Evolutionary conservation across 1,139 yeast genomes (phyloP), one percentile per base, ranked within the genome.

Genomic region (Lodderomyces jiufengensis): DNA sequence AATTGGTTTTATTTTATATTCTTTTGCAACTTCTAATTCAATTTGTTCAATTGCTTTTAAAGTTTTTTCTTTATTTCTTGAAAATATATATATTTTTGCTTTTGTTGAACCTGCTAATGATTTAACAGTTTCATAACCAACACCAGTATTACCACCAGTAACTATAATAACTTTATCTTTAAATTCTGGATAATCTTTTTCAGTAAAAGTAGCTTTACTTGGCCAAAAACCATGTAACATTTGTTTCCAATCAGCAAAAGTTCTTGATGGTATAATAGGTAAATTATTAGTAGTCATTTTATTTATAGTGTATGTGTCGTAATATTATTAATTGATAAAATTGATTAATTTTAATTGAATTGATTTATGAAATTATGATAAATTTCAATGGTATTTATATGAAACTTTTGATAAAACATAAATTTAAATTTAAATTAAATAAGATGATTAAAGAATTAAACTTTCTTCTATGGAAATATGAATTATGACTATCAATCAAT

Each of bases 91-190:
- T 11, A 52, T 39, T 24, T 39, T 52, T 30, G 73, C 80, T 48
- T 61, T 67, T 46, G 66, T 67, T 45, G 47, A 50, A 2, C 59
- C 55, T 10, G 49, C 47, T n/a, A 76, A 54, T 18, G 65, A 50
- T 41, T 58, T 63, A 3, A 66, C 59, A 1, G 61, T 58, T 32
- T 69, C 63, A 18, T 53, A 51, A 2, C 57, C 57, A 30, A 52
- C 41, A 16, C 57, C 57, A 9, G 55, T 42, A 28, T 47, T 51
- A 12, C 46, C 56, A 14, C 56, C 57, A 9, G 56, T 52, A 10
- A 51, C 48, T 14, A 51, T 41, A 3, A 51, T 51, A 25, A 51
- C 56, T 33, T 52, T 52, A 5, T 47, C 54, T 18, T 50, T 44
- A 21, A 51, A 39, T 9, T 31, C 28, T 5, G 51, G 51, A 29